Base-by-base conservation (phyloP, 768 basidiomycete species). In the Lactifluus hygrophoroides region DNA sequence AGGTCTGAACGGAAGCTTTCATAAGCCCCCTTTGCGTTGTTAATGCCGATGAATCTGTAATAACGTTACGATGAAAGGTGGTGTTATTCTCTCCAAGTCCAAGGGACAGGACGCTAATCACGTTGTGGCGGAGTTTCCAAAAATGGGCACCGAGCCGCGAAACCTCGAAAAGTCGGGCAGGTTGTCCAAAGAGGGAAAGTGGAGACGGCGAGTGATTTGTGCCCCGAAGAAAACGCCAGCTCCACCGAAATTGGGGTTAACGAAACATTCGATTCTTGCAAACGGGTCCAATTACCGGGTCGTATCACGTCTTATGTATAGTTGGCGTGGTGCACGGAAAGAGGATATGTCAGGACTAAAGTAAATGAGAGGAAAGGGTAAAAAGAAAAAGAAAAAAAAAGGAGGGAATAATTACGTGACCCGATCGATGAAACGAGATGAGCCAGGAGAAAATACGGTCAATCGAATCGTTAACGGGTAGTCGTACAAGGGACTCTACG, bases 381-480 rank as follows among this genome's bases (percentile, higher is more conserved):
- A 34, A 49, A 44, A 25, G 48, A 48, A 56, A 51, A 51, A 27
- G 30, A 35, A 49, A 28, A 34, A 32, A 25, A 50, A 43, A 59
- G 17, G 50, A 58, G n/a, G 40, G 38, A 25, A 51, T 23, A 5
- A 50, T 60, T 60, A 60, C 59, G 59, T 60, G 48, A 60, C 28
- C 16, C 44, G 4, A 60, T 60, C 59, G 58, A 60, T 55, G 56
- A 51, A 13, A 44, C 38, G 40, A 51, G 35, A 51, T 51, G 49
- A 37, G 28, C 35, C 14, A 28, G 25, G 40, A 23, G 34, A 53
- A 40, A 53, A 34, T 27, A 48, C 30, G 47, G 10, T 17, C n/a
- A n/a, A n/a, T 42, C 6, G 40, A 17, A 19, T 19, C 3, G 19
- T 8, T 2, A 35, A 28, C 37, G 16, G 27, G 27, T 5, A 28